Evolutionary conservation across 371 early-diverging fungal species (phyloP).

Genomic region (Mortierella sp.): DNA sequence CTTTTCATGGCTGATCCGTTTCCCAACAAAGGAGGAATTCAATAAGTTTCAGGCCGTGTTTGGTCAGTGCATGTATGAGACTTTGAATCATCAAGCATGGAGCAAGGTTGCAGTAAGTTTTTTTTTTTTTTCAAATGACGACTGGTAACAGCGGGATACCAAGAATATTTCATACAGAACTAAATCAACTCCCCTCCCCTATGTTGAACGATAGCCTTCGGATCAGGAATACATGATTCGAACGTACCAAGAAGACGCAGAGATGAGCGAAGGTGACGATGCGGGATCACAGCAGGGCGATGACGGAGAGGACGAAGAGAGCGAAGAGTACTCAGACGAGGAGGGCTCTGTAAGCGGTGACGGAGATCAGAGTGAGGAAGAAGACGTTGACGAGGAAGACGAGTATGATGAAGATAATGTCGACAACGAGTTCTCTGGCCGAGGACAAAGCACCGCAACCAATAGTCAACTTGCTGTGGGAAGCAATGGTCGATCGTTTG

Average conservation of each 20-base stretch:
- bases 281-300: conserved; percentile 17
- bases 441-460: conserved; percentile 39
- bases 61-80: conserved; percentile 75
- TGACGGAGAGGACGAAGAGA: conserved; percentile 11
- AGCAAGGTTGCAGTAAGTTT: conserved; percentile 55
- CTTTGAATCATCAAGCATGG: conserved; percentile 57
- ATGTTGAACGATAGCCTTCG: conserved; percentile 34
- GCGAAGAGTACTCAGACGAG: conserved; percentile 26
- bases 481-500: conserved; percentile 83
- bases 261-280: conserved; percentile 55
- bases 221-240: conserved; percentile 73
- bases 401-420: conserved; percentile 21
- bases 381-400: conserved; percentile 35
- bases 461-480: conserved; percentile 83
- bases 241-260: conserved; percentile 74
- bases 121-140: not conserved
- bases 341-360: conserved; percentile 29
- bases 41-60: conserved; percentile 64
- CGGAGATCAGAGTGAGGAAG: conserved; percentile 28
- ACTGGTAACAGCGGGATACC: too few relatives aligned
- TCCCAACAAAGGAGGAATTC: conserved; percentile 56
- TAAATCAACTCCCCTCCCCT: too few relatives aligned
- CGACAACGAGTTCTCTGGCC: conserved; percentile 8
- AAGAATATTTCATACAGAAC: too few relatives aligned
- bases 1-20: conserved; percentile 76